Conservation (phyloP, 179 eudicot species). For the Beta lomatogona region DNA sequence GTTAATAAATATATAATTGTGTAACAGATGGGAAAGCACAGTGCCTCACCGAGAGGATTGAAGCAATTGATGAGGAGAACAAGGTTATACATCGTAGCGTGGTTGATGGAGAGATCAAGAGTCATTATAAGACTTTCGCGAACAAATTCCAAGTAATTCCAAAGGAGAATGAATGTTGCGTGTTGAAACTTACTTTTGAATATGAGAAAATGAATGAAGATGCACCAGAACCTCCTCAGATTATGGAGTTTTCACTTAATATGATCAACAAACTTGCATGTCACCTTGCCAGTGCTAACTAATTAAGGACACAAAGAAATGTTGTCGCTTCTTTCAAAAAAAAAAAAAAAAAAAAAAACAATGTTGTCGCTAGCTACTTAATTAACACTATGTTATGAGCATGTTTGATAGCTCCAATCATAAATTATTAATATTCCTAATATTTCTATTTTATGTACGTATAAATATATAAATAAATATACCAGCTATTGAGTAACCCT, state of each 20-base stretch:
- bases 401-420: too few relatives aligned
- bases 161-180: slow-evolving; percentile 12
- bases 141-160: slow-evolving; percentile 14
- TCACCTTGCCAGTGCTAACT: slow-evolving; percentile 7
- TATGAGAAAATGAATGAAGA: slow-evolving; percentile 22
- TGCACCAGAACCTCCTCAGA: slow-evolving; percentile 22
- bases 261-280: neutral
- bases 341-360: too few relatives aligned
- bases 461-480: too few relatives aligned
- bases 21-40: slow-evolving; percentile 21
- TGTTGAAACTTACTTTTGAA: slow-evolving; percentile 12
- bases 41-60: slow-evolving; percentile 12
- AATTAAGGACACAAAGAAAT: neutral
- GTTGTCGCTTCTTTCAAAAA: too few relatives aligned
- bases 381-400: too few relatives aligned
- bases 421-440: too few relatives aligned
- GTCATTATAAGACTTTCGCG: slow-evolving; percentile 19
- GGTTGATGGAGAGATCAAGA: slow-evolving; percentile 26
- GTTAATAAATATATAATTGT: too few relatives aligned
- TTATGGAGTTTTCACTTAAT: slow-evolving; percentile 9
- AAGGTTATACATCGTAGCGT: slow-evolving; percentile 6
- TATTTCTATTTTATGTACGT: too few relatives aligned
- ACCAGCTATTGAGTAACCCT: too few relatives aligned
- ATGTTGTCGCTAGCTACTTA: too few relatives aligned
- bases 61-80: slow-evolving; percentile 21